A percentile compares a stretch with the other conserved stretches of the same genome.
phyloP scores from a whole-genome alignment of 2,329 filamentous ascomycete species.

The Ophiostoma sp. region DNA sequence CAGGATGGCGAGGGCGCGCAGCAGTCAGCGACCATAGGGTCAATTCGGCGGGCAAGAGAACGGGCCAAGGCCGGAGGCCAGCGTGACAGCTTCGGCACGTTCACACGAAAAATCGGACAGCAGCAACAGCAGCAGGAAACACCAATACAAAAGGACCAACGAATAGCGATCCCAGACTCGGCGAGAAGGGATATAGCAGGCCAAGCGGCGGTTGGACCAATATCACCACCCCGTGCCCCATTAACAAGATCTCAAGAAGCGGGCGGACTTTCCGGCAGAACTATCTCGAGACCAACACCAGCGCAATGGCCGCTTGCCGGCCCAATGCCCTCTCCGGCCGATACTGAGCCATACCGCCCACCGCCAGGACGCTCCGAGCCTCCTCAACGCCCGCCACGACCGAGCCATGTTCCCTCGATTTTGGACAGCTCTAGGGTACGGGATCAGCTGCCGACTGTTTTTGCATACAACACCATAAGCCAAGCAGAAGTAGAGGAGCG shows the following conservation, averaged over 20 bases:
- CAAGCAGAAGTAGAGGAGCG: neutral
- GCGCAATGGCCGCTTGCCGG: slow-evolving; percentile 51
- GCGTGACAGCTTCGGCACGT: slow-evolving; percentile 31
- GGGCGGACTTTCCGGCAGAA: slow-evolving; percentile 23
- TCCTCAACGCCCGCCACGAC: slow-evolving; percentile 55
- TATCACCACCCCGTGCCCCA: slow-evolving; percentile 28
- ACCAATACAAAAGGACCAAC: neutral
- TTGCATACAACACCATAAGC: slow-evolving; percentile 25
- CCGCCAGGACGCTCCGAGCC: slow-evolving; percentile 47
- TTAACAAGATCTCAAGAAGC: slow-evolving; percentile 28
- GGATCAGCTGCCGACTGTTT: slow-evolving; percentile 51
- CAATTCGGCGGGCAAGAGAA: slow-evolving; percentile 52
- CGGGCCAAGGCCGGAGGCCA: slow-evolving; percentile 41
- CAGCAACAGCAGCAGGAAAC: slow-evolving; percentile 22
- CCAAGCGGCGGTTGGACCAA: slow-evolving; percentile 27
- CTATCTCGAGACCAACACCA: slow-evolving; percentile 49
- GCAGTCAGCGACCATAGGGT: slow-evolving; percentile 40
- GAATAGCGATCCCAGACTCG: neutral
- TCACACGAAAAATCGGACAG: slow-evolving; percentile 21
- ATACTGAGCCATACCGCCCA: slow-evolving; percentile 44
- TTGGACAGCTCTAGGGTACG: slow-evolving; percentile 52
- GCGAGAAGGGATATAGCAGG: neutral
- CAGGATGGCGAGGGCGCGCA: slow-evolving; percentile 53
- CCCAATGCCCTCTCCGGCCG: slow-evolving; percentile 32
- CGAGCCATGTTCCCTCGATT: slow-evolving; percentile 55